Conservation (phyloP, 805 yeast species). For the Teunomyces aglyptinius region DNA sequence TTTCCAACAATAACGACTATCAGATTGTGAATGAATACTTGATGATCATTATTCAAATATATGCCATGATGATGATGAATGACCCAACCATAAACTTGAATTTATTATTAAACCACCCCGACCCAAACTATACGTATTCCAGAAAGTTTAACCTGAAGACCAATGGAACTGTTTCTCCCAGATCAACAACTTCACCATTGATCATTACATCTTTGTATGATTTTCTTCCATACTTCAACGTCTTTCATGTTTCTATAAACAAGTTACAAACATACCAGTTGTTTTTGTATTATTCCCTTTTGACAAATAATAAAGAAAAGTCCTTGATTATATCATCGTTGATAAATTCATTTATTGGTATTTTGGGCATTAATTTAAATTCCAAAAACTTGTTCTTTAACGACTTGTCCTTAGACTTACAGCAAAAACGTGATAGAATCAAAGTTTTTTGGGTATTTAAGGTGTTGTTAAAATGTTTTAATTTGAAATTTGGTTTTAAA, state of each 20-base stretch:
- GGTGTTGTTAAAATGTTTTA: conserved; percentile 40
- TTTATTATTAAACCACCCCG: conserved; percentile 35
- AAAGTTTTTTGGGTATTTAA: conserved; percentile 48
- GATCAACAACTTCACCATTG: conserved; percentile 11
- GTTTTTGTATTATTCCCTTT: conserved; percentile 47
- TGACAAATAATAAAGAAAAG: conserved; percentile 42
- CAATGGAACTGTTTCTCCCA: conserved; percentile 2
- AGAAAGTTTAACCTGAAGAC: conserved; percentile 3
- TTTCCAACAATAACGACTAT: conserved; percentile 40
- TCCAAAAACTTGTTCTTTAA: conserved; percentile 43
- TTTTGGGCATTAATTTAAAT: conserved; percentile 42
- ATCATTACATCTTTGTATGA: conserved; percentile 40
- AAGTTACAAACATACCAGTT: conserved; percentile 52
- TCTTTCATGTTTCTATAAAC: conserved; percentile 44
- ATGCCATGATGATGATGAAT: conserved; percentile 52
- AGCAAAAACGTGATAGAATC: conserved; percentile 38
- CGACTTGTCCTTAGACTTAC: conserved; percentile 41
- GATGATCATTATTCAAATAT: conserved; percentile 47
- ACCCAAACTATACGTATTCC: conserved; percentile 26
- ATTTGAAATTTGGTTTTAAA: conserved; percentile 44
- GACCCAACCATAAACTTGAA: conserved; percentile 45
- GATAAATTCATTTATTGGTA: conserved; percentile 43
- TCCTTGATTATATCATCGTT: conserved; percentile 36
- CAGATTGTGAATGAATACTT: conserved; percentile 41
- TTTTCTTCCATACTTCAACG: conserved; percentile 48